Conservation (phyloP, 371 early-diverging fungal species). For the Apophysomyces trapeziformis region DNA sequence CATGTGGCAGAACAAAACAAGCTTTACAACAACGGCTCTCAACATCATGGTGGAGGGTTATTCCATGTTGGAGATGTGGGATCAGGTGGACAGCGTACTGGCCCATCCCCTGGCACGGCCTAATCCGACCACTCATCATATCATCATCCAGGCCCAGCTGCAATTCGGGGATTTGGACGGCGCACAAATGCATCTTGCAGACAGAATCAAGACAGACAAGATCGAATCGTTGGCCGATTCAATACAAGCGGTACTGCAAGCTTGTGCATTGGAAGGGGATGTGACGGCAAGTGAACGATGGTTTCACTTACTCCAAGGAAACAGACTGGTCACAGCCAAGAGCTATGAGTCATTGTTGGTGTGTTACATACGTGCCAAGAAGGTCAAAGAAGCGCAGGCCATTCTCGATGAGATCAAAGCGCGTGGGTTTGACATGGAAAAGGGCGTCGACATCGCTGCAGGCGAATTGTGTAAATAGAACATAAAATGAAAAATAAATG, state of each 20-base stretch:
- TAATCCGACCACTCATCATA: not conserved
- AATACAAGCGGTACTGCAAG: not conserved
- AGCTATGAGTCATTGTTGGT: not conserved
- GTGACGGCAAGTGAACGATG: not conserved
- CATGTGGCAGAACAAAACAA: not conserved
- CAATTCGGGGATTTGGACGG: not conserved
- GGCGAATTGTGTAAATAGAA: not conserved
- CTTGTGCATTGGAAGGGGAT: not conserved
- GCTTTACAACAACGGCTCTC: not conserved
- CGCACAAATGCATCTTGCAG: not conserved
- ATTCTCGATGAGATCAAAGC: not conserved
- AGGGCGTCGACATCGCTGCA: not conserved
- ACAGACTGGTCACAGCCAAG: not conserved
- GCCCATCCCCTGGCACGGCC: not conserved
- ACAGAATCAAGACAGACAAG: not conserved
- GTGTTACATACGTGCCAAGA: not conserved
- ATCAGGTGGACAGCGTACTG: not conserved
- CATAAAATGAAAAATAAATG: not conserved
- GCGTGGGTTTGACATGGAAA: not conserved
- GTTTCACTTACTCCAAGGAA: not conserved
- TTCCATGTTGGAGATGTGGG: not conserved
- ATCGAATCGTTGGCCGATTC: not conserved
- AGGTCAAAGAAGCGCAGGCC: not conserved
- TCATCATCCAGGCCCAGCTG: not conserved
- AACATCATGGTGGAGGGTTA: not conserved